Conservation (phyloP, 2,329 filamentous ascomycete genomes). For the Sclerotiophoma versabilis region DNA sequence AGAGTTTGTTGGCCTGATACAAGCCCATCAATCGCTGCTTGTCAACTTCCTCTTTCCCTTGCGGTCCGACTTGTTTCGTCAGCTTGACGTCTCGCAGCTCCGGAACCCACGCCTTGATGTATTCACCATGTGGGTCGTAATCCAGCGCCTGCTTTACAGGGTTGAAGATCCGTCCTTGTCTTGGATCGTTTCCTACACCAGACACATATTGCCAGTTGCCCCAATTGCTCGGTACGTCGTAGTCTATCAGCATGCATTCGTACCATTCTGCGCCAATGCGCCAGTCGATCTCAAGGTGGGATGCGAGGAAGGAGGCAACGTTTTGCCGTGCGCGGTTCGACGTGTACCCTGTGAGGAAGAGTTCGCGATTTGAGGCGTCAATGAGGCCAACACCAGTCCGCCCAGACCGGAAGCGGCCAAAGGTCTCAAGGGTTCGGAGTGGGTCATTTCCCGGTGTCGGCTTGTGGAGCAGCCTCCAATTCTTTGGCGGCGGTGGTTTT, state of each 20-base stretch:
- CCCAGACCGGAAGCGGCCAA: slow-evolving; percentile 67
- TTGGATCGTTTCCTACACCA: slow-evolving; percentile 80
- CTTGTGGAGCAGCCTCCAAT: slow-evolving; percentile 39
- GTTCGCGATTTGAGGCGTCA: slow-evolving; percentile 77
- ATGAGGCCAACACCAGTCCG: slow-evolving; percentile 79
- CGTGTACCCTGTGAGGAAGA: slow-evolving; percentile 78
- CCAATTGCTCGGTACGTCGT: slow-evolving; percentile 80
- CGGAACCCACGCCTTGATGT: slow-evolving; percentile 75
- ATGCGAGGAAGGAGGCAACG: slow-evolving; percentile 75
- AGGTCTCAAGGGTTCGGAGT: slow-evolving; percentile 53
- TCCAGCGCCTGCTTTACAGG: slow-evolving; percentile 81
- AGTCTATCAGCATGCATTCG: slow-evolving; percentile 75
- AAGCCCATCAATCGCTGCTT: slow-evolving; percentile 61
- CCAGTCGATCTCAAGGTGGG: slow-evolving; percentile 80
- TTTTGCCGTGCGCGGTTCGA: slow-evolving; percentile 80
- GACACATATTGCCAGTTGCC: slow-evolving; percentile 84
- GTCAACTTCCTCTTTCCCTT: slow-evolving; percentile 39
- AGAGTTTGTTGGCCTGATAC: slow-evolving; percentile 74
- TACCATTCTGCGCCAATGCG: slow-evolving; percentile 84
- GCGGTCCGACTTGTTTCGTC: slow-evolving; percentile 24
- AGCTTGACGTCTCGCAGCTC: slow-evolving; percentile 65
- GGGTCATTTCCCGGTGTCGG: slow-evolving; percentile 53
- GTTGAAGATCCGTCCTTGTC: slow-evolving; percentile 78
- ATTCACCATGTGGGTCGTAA: slow-evolving; percentile 74
- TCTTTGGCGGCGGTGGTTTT: slow-evolving; percentile 51